Conservation (phyloP, 1,284 basidiomycete genomes). For the Schizophyllum commune region DNA sequence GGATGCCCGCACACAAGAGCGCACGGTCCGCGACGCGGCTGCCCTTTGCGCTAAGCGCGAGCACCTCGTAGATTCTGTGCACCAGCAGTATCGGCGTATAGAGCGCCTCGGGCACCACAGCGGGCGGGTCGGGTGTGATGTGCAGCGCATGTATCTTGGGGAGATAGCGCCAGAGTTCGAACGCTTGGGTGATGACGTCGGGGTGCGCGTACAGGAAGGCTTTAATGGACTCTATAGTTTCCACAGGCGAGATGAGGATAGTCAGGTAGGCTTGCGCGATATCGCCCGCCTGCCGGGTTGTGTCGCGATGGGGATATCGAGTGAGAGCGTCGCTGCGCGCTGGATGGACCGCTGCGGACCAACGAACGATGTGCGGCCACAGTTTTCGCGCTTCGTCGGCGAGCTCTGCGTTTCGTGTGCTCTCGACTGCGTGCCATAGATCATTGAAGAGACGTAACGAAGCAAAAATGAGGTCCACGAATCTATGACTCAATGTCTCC, state of each 20-base stretch:
- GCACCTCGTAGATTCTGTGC: background rate
- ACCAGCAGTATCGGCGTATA: background rate
- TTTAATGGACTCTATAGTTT: background rate
- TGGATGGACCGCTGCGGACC: background rate
- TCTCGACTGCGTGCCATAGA: no score
- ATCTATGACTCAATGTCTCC: no score
- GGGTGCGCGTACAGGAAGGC: background rate
- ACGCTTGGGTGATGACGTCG: background rate
- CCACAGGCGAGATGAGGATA: background rate
- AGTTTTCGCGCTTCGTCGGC: background rate
- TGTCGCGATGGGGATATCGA: background rate
- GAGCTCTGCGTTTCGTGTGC: no score
- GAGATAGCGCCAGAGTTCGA: background rate
- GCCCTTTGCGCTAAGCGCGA: background rate
- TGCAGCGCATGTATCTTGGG: background rate
- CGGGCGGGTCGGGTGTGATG: background rate
- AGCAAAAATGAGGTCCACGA: no score
- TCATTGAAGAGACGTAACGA: no score
- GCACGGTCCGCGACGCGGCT: background rate
- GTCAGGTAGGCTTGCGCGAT: background rate
- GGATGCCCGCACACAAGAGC: background rate
- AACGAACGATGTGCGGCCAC: background rate
- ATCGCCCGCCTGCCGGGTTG: background rate
- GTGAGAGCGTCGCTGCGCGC: background rate
- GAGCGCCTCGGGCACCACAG: background rate